phyloP scores from a whole-genome alignment of 257 asterid species.

The Euphrasia confusa region DNA sequence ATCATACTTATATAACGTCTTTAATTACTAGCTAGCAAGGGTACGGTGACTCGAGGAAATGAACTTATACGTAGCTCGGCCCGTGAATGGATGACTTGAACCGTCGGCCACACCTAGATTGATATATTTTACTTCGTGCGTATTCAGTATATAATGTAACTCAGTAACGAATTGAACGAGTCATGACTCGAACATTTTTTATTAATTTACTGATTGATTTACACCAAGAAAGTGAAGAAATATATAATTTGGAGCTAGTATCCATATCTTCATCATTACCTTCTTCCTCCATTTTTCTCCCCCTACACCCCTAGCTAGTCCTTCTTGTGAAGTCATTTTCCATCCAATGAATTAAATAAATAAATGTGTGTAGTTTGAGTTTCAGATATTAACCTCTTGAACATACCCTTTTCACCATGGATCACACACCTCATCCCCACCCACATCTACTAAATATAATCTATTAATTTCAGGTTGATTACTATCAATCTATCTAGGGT shows the following conservation, averaged over 20 bases:
- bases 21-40: no score
- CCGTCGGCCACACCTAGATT: no score
- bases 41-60: no score
- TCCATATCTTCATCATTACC: constrained; percentile 16
- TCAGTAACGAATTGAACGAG: neutral
- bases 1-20: neutral
- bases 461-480: neutral
- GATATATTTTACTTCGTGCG: no score
- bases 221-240: no score
- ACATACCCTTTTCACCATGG: constrained; percentile 31
- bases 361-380: neutral
- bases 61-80: no score
- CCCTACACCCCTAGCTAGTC: constrained; percentile 5
- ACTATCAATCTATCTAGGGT: neutral
- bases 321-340: constrained; percentile 28
- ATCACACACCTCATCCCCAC: neutral
- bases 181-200: neutral
- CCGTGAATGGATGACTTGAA: no score
- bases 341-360: neutral
- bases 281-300: constrained; percentile 21
- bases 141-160: no score
- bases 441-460: neutral
- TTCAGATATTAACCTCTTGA: constrained; percentile 26
- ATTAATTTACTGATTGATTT: no score
- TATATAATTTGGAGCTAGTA: neutral